Base-by-base conservation (phyloP, 1,139 yeast genomes). In the Pichia sp. region DNA sequence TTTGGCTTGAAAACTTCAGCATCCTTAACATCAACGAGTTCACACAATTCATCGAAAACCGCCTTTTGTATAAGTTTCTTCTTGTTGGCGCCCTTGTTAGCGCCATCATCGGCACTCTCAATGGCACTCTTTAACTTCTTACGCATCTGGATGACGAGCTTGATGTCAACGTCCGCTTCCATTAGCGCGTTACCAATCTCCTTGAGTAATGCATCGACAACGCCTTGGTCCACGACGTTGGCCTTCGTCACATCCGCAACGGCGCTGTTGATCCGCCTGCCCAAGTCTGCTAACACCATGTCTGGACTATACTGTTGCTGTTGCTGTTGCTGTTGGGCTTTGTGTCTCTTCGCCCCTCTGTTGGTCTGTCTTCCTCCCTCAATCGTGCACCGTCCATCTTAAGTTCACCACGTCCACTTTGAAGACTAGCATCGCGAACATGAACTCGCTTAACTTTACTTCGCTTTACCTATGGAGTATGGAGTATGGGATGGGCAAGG, bases 271-370 rank as follows among this genome's bases (percentile, higher is more conserved):
- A 91, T 81, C 45, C 94, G 77, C 46, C 84, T 69, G 26, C 98
- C 97, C 48, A 91, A 71, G 62, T 91, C 97, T 44, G 96, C 96
- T 54, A 91, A 75, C 52, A 91, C 97, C 97, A 91, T 88, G 7
- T 21, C 25, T 9, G 22, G 8, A 21, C 22, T n/a, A n/a, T n/a
- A n/a, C n/a, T n/a, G n/a, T n/a, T n/a, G n/a, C n/a, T n/a, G n/a
- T n/a, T n/a, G n/a, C n/a, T n/a, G n/a, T n/a, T n/a, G n/a, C n/a
- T n/a, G n/a, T n/a, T n/a, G n/a, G n/a, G n/a, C n/a, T n/a, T n/a
- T n/a, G n/a, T n/a, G n/a, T n/a, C n/a, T n/a, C n/a, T n/a, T n/a
- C n/a, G n/a, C n/a, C n/a, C n/a, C n/a, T n/a, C n/a, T n/a, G n/a
- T n/a, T n/a, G n/a, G n/a, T n/a, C n/a, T n/a, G n/a, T n/a, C n/a